Conservation (phyloP, 768 basidiomycete genomes). For the Tulasnella sp. region DNA sequence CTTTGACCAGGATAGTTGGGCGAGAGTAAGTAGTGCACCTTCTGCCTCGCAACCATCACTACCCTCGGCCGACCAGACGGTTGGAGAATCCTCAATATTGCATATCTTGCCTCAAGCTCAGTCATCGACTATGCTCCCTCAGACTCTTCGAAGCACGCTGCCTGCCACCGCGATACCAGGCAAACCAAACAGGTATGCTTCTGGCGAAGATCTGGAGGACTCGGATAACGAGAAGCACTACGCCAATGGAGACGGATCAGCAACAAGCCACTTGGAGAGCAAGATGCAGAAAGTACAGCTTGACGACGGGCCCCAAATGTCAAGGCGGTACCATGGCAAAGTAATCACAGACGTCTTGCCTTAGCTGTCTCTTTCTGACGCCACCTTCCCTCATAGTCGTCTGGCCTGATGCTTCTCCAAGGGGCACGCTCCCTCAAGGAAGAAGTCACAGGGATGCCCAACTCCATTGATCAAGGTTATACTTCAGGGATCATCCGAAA, state of each 20-base stretch:
- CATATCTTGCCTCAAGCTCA: neutral
- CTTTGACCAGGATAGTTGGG: conserved; percentile 6
- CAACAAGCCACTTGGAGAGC: neutral
- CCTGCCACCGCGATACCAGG: neutral
- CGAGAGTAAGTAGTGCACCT: conserved; percentile 23
- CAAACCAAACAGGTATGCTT: neutral
- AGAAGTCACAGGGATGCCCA: conserved; percentile 46
- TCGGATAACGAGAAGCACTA: neutral
- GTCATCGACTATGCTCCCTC: neutral
- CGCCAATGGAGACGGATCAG: neutral
- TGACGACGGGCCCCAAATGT: neutral
- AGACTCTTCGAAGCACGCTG: neutral
- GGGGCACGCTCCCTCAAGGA: conserved; percentile 49
- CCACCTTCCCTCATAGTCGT: neutral
- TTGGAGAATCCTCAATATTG: neutral
- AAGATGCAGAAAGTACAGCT: neutral
- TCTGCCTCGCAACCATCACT: conserved; percentile 18
- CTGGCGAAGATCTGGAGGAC: conserved; percentile 21
- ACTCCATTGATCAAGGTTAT: conserved; percentile 18
- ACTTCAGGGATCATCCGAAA: neutral
- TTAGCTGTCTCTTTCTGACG: neutral
- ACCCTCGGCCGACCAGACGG: neutral
- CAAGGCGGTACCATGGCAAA: neutral
- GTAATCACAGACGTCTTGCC: neutral
- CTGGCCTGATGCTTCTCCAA: conserved; percentile 38